Conservation (phyloP, 2,329 filamentous ascomycete genomes). For the Pyricularia grisea region DNA sequence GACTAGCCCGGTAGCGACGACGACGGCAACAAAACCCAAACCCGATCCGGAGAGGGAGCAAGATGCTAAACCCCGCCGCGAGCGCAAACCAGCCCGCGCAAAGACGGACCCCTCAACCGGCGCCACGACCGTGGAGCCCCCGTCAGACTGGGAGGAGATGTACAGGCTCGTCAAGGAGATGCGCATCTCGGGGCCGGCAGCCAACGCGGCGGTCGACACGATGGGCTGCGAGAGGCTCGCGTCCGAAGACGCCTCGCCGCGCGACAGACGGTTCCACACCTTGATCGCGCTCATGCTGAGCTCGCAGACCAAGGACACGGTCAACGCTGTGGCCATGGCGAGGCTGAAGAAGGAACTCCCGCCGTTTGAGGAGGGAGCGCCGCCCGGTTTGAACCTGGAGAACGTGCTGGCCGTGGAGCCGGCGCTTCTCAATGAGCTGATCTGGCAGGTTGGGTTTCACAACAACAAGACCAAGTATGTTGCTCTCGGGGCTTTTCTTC, state of each 20-base stretch:
- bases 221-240: constrained; percentile 89
- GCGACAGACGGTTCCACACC: constrained; percentile 70
- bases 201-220: constrained; percentile 84
- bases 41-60: not conserved
- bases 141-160: constrained; percentile 74
- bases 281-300: constrained; percentile 84
- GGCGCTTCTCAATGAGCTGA: constrained; percentile 58
- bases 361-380: constrained; percentile 32
- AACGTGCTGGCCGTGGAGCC: constrained; percentile 68
- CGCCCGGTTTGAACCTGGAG: constrained; percentile 57
- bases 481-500: not conserved
- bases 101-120: constrained; percentile 13
- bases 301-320: constrained; percentile 87
- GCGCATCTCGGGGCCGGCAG: constrained; percentile 48
- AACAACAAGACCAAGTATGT: constrained; percentile 80
- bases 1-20: constrained; percentile 24
- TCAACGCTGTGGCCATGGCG: constrained; percentile 75
- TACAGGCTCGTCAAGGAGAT: constrained; percentile 73
- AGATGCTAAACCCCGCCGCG: constrained; percentile 7
- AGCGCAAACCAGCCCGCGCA: constrained; percentile 15
- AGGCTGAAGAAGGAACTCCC: constrained; percentile 67
- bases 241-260: constrained; percentile 34
- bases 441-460: constrained; percentile 82
- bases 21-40: constrained; percentile 15
- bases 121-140: constrained; percentile 41